Conservation (phyloP, 192 early-diverging fungal genomes). For the Coemansia sp. region DNA sequence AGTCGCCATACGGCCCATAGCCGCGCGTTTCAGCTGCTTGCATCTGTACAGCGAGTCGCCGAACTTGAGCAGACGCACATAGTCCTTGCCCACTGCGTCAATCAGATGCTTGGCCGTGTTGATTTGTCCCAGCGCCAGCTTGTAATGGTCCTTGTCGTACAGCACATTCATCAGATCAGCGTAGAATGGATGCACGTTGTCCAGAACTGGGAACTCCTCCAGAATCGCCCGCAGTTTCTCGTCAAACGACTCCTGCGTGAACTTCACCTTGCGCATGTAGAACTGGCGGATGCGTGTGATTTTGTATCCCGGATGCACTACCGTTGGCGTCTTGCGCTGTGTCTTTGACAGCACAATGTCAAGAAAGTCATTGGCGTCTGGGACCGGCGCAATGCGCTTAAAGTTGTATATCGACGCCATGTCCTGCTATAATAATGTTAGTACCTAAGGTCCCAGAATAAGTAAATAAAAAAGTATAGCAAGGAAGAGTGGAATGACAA, state of each 20-base stretch:
- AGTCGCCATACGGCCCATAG: constrained; percentile 99
- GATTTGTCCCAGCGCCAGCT: constrained; percentile 97
- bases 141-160: constrained; percentile 99
- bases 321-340: constrained; percentile 95
- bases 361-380: constrained; percentile 88
- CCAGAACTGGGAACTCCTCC: constrained; percentile 95
- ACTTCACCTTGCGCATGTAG: constrained; percentile 99
- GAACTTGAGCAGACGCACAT: constrained; percentile 95
- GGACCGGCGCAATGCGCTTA: constrained; percentile 95
- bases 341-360: constrained; percentile 98
- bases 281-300: constrained; percentile 97
- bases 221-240: constrained; percentile 94
- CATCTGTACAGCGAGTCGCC: constrained; percentile 99
- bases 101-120: constrained; percentile 97
- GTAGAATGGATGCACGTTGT: constrained; percentile 99
- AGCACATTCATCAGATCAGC: constrained; percentile 99
- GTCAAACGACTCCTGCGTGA: constrained; percentile 95
- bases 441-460: too few species aligned
- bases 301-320: constrained; percentile 96
- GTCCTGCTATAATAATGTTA: not conserved
- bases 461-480: not conserved
- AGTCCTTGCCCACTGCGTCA: constrained; percentile 97
- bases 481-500: not conserved
- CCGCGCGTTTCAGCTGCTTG: constrained; percentile 98
- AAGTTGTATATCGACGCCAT: constrained; percentile 91